Conservation (phyloP, 139 green algal species). For the Pleodorina starrii region DNA sequence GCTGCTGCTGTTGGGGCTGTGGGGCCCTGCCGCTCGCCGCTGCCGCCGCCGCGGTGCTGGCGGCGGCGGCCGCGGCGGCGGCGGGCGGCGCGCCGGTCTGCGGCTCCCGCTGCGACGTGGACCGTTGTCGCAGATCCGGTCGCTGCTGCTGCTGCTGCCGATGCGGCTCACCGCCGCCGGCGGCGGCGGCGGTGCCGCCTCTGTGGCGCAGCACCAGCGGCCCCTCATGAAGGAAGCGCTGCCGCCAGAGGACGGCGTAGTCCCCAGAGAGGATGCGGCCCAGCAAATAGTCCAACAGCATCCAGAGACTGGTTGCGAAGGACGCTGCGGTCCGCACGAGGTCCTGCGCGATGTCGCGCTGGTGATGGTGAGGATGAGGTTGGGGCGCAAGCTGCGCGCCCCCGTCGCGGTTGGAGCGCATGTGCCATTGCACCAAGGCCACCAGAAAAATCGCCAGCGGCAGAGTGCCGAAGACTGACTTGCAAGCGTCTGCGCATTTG, state of each 20-base stretch:
- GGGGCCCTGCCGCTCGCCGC: too few species aligned
- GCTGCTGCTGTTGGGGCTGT: too few species aligned
- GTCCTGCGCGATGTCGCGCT: background rate
- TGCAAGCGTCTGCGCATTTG: background rate
- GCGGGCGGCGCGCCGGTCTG: too few species aligned
- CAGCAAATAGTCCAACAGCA: background rate
- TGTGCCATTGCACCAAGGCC: constrained; percentile 2
- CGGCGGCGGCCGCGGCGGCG: too few species aligned
- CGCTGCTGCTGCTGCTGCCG: too few species aligned
- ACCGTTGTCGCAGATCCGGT: too few species aligned
- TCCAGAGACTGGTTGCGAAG: background rate
- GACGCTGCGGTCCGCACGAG: background rate
- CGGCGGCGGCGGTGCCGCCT: background rate
- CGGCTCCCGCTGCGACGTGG: too few species aligned
- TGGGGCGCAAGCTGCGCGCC: background rate
- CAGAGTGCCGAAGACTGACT: constrained; percentile 13
- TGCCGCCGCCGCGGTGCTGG: too few species aligned
- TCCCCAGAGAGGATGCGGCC: background rate
- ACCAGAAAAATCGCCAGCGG: constrained; percentile 14
- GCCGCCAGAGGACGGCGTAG: background rate
- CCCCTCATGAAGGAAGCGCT: background rate
- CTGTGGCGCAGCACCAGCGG: background rate
- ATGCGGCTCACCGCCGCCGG: too few species aligned
- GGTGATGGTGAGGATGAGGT: background rate
- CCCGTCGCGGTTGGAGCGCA: background rate